Evolutionary conservation across 2,329 filamentous ascomycete species (phyloP).

Genomic region (Amylocarpus encephaloides): DNA sequence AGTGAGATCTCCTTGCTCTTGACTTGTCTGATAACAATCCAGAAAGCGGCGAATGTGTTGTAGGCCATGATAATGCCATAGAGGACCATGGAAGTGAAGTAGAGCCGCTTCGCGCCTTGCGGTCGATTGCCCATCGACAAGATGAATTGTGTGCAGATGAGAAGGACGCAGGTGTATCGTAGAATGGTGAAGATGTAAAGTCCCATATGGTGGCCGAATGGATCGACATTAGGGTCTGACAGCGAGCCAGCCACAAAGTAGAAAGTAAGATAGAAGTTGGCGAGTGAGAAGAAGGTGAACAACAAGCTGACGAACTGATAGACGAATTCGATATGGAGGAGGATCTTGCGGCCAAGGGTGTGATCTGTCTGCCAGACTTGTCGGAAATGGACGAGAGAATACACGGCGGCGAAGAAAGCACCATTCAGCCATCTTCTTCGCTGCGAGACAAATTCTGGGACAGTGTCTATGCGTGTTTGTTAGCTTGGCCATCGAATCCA

Average conservation of each 20-base stretch:
- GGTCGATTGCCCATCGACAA: conserved; percentile 92
- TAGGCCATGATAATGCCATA: conserved; percentile 94
- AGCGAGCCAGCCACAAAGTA: conserved; percentile 95
- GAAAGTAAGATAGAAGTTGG: conserved; percentile 98
- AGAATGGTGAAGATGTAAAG: conserved; percentile 80
- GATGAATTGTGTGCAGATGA: conserved; percentile 95
- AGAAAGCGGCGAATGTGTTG: conserved; percentile 82
- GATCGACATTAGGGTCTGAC: conserved; percentile 71
- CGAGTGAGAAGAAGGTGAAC: conserved; percentile 96
- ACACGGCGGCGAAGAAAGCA: conserved; percentile 96
- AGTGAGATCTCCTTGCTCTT: conserved; percentile 47
- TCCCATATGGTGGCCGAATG: conserved; percentile 83
- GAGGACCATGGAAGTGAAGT: conserved; percentile 80
- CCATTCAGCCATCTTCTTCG: conserved; percentile 96
- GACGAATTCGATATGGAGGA: conserved; percentile 90
- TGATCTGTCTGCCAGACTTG: conserved; percentile 95
- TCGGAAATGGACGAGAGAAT: conserved; percentile 89
- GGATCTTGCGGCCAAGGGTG: conserved; percentile 77
- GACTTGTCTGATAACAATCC: conserved; percentile 82
- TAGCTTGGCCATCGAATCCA: conserved; percentile 2
- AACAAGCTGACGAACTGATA: conserved; percentile 90
- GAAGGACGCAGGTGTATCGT: conserved; percentile 75
- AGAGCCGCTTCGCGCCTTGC: conserved; percentile 88
- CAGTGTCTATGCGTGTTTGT: conserved; percentile 54
- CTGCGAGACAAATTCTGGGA: conserved; percentile 96